phyloP scores from a whole-genome alignment of 225 moss, liverwort and hornwort species.

The Pseudoscleropodium purum region DNA sequence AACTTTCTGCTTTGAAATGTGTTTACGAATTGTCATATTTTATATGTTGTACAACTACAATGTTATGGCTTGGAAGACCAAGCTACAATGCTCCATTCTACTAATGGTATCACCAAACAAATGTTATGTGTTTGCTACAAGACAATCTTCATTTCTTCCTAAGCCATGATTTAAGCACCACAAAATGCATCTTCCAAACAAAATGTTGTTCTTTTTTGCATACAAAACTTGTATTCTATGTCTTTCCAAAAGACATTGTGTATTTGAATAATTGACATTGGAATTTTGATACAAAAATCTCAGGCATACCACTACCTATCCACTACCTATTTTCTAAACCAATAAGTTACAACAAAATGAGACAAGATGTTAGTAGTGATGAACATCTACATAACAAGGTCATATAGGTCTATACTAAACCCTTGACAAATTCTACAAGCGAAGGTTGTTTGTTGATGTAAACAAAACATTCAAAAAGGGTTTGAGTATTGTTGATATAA shows the following conservation, averaged over 20 bases:
- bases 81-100: neutral
- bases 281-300: neutral
- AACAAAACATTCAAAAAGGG: neutral
- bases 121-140: neutral
- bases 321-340: neutral
- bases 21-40: neutral
- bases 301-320: too few relatives aligned
- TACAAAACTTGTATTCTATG: neutral
- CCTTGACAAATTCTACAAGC: neutral
- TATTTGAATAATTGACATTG: too few relatives aligned
- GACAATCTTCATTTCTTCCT: neutral
- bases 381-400: neutral
- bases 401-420: too few relatives aligned
- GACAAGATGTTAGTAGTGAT: neutral
- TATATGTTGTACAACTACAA: neutral
- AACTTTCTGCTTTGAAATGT: neutral
- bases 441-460: neutral
- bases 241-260: too few relatives aligned
- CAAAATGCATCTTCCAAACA: neutral
- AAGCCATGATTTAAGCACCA: neutral
- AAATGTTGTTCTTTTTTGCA: neutral
- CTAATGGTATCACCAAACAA: neutral
- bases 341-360: neutral
- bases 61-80: neutral
- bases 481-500: neutral